Evolutionary conservation across 352 stramenopile genomes (phyloP).

Genomic region (Globisporangium takayamanum): DNA sequence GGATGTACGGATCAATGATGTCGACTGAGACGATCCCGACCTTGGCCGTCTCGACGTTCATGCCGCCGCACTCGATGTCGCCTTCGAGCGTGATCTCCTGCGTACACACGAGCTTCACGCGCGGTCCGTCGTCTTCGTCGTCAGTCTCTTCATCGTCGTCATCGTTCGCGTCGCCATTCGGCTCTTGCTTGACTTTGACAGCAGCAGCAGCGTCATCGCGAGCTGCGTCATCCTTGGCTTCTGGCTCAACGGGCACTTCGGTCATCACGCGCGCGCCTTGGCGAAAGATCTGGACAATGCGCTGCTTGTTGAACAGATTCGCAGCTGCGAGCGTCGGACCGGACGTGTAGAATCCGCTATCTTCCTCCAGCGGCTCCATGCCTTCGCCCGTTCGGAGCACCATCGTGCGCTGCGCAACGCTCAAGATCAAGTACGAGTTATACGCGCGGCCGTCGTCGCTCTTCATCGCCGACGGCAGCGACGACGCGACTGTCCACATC

Average conservation of each 20-base stretch:
- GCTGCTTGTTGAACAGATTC: conserved; percentile 76
- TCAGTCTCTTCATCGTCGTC: conserved; percentile 33
- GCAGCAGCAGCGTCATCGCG: conserved; percentile 1
- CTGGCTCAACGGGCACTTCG: conserved; percentile 36
- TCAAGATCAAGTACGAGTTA: conserved; percentile 80
- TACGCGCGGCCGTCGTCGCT: conserved; percentile 51
- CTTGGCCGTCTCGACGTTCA: conserved; percentile 69
- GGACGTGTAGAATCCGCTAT: conserved; percentile 81
- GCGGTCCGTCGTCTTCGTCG: conserved; percentile 50
- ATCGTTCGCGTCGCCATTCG: conserved; percentile 18
- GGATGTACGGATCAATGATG: conserved; percentile 79
- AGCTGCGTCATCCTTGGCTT: not conserved
- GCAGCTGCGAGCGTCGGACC: conserved; percentile 68
- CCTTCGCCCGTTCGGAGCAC: conserved; percentile 79
- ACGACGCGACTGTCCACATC: conserved; percentile 84
- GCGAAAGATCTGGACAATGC: conserved; percentile 85
- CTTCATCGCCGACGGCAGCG: conserved; percentile 31
- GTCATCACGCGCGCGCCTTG: conserved; percentile 80
- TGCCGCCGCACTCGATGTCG: conserved; percentile 72
- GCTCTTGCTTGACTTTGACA: conserved; percentile 21
- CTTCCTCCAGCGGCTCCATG: conserved; percentile 78
- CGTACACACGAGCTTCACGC: conserved; percentile 67
- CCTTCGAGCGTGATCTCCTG: conserved; percentile 81
- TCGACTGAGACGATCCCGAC: conserved; percentile 81
- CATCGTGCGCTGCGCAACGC: conserved; percentile 77